Percentiles rank a stretch among this genome's conserved stretches.
These are phyloP conservation scores for Candida tropicalis DNA, from an alignment of 1,139 yeast species.

Conservation along the genomic window DNA sequence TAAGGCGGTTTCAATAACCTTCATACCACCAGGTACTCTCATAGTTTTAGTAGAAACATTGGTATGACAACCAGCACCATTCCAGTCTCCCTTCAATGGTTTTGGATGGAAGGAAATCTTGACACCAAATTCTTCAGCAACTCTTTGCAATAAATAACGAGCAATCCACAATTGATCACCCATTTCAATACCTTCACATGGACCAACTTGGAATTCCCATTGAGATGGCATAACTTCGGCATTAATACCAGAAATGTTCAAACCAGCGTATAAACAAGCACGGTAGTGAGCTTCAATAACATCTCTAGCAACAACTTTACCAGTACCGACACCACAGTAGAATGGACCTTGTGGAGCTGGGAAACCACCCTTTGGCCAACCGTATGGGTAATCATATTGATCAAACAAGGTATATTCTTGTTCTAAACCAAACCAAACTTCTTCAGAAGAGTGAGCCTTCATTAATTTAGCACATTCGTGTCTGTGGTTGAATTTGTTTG, in stretches of 20 bases:
- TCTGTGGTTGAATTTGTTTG: slow-evolving; percentile 97
- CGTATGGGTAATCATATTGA: slow-evolving; percentile 85
- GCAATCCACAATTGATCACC: slow-evolving; percentile 98
- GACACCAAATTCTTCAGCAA: slow-evolving; percentile 98
- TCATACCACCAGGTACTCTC: slow-evolving; percentile 97
- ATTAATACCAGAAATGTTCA: slow-evolving; percentile 91
- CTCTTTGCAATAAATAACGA: slow-evolving; percentile 88
- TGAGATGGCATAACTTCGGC: slow-evolving; percentile 99
- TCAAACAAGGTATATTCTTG: slow-evolving; percentile 98
- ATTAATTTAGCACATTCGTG: slow-evolving; percentile 95
- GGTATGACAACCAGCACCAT: slow-evolving; percentile 99
- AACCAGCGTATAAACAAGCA: slow-evolving; percentile 93
- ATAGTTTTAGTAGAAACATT: slow-evolving; percentile 89
- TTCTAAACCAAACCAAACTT: slow-evolving; percentile 97
- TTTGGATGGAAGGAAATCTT: slow-evolving; percentile 99
- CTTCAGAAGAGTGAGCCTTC: slow-evolving; percentile 86
- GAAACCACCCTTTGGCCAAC: slow-evolving; percentile 99
- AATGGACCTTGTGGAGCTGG: slow-evolving; percentile 99
- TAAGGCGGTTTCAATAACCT: slow-evolving; percentile 87
- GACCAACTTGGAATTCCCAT: slow-evolving; percentile 99
- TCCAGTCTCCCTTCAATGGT: slow-evolving; percentile 99
- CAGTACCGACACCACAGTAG: slow-evolving; percentile 99
- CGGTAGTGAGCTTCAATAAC: slow-evolving; percentile 98
- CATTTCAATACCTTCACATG: slow-evolving; percentile 92
- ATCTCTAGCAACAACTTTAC: slow-evolving; percentile 97